Evolutionary conservation across 2,329 filamentous ascomycete genomes (phyloP).

Genomic region (Sporothrix curviconia): DNA sequence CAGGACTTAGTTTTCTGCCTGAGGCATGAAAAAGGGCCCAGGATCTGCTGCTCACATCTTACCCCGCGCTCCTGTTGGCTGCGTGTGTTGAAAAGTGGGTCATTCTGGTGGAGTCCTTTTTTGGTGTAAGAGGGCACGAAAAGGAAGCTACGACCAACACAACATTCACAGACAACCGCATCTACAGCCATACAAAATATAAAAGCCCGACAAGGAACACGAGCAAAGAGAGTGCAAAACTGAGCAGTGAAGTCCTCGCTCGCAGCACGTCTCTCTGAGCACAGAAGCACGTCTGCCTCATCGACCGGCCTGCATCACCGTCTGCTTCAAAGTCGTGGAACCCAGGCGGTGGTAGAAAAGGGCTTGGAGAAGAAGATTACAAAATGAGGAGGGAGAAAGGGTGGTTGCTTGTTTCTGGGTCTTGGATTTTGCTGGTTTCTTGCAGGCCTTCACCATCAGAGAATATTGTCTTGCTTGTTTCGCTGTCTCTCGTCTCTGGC

Average conservation of each 20-base stretch:
- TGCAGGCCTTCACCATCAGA: too few species aligned
- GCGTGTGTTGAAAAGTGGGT: constrained; percentile 2
- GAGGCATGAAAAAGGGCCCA: constrained; percentile 8
- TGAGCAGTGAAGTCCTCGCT: too few species aligned
- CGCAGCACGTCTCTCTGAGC: too few species aligned
- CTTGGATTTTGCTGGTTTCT: not conserved
- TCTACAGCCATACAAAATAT: too few species aligned
- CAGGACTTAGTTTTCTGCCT: constrained; percentile 10
- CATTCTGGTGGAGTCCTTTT: not conserved
- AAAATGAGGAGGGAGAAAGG: not conserved
- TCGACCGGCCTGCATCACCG: too few species aligned
- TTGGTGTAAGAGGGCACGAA: not conserved
- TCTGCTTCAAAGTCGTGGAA: not conserved
- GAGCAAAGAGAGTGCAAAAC: too few species aligned
- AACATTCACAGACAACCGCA: too few species aligned
- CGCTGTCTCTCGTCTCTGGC: not conserved
- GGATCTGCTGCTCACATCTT: not conserved
- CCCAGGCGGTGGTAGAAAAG: not conserved
- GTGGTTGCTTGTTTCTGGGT: not conserved
- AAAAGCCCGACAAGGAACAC: too few species aligned
- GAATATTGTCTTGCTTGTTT: not conserved
- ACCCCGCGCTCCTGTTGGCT: constrained; percentile 15
- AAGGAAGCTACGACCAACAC: too few species aligned
- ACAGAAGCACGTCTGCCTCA: too few species aligned
- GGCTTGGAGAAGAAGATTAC: not conserved